These are phyloP conservation scores for Collybia sordida DNA, from an alignment of 768 basidiomycete species.

Conservation along the genomic window DNA sequence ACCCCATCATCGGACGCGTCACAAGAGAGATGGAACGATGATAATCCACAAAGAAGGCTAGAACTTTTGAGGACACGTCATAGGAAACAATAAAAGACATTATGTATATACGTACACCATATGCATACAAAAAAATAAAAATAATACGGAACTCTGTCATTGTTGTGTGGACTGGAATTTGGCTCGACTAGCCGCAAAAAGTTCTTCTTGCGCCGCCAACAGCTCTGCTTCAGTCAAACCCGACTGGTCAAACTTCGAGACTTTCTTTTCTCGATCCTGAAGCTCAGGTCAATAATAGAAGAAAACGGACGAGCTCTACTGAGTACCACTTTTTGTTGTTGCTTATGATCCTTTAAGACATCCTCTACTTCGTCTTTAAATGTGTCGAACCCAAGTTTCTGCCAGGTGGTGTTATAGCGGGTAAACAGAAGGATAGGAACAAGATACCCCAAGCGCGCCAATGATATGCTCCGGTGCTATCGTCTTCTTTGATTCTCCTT, in stretches of 20 bases:
- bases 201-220: slow-evolving; percentile 78
- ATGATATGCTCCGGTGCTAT: slow-evolving; percentile 98
- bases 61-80: slow-evolving; percentile 46
- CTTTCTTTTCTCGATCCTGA: slow-evolving; percentile 90
- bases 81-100: slow-evolving; percentile 29
- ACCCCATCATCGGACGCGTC: slow-evolving; percentile 24
- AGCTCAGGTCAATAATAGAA: slow-evolving; percentile 4
- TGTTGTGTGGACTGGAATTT: slow-evolving; percentile 68
- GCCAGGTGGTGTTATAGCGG: slow-evolving; percentile 4
- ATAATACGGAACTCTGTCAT: slow-evolving; percentile 26
- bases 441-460: slow-evolving; percentile 77
- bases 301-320: neutral
- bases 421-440: slow-evolving; percentile 4
- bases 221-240: slow-evolving; percentile 93
- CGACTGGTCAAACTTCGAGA: slow-evolving; percentile 83
- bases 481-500: slow-evolving; percentile 97
- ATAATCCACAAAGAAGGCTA: slow-evolving; percentile 58
- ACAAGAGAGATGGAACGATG: slow-evolving; percentile 67
- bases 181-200: slow-evolving; percentile 91
- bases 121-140: slow-evolving; percentile 20
- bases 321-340: slow-evolving; percentile 80
- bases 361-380: slow-evolving; percentile 90
- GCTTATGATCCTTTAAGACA: slow-evolving; percentile 94
- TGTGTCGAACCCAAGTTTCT: slow-evolving; percentile 92
- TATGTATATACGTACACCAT: slow-evolving; percentile 30